Evolutionary conservation across 2,329 filamentous ascomycete species (phyloP), one percentile per base, ranked within the genome.

Genomic region (Fusarium burgessii): DNA sequence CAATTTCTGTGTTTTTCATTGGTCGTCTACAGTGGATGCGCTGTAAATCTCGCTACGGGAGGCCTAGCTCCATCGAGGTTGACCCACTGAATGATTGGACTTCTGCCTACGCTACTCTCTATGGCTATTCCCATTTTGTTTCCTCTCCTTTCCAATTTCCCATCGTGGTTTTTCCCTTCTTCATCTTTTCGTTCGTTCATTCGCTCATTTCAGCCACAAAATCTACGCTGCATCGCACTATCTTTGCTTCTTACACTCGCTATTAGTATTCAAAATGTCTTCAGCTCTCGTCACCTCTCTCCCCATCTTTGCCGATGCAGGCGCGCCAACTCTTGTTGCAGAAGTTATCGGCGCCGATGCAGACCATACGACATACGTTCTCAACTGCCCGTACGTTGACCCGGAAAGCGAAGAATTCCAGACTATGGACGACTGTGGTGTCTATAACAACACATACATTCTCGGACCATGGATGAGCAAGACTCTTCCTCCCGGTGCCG

Each of bases 291-390:
- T 63, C 11, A 66, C 62, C 11, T 46, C 61, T 9, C 45, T 66
- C 5, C 45, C 43, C 6, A 10, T 60, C 50, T 57, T 57, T 5
- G 38, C 15, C 25, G 29, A 7, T 9, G 18, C 35, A 3, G 38
- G 41, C 33, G 11, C 25, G 7, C 20, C 38, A 6, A 10, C 38
- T 2, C n/a, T 66, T 2, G 52, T 66, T 6, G 62, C 62, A 4
- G 61, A 66, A 8, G 62, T 66, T 33, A 36, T 66, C 7, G 62
- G 62, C 3, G 62, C 61, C 14, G 62, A 66, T 5, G 61, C 38
- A 23, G 49, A 55, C 32, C 61, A 62, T 3, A 66, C 62, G 3
- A 66, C 62, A 7, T 66, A 66, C 29, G 33, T 66, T 6, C n/a
- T 66, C 38, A 66, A 66, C 27, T 66, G 62, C 17, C 61, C 62